These are phyloP conservation scores for Termitomyces sp. DNA, from an alignment of 768 basidiomycete species.

Conservation along the genomic window DNA sequence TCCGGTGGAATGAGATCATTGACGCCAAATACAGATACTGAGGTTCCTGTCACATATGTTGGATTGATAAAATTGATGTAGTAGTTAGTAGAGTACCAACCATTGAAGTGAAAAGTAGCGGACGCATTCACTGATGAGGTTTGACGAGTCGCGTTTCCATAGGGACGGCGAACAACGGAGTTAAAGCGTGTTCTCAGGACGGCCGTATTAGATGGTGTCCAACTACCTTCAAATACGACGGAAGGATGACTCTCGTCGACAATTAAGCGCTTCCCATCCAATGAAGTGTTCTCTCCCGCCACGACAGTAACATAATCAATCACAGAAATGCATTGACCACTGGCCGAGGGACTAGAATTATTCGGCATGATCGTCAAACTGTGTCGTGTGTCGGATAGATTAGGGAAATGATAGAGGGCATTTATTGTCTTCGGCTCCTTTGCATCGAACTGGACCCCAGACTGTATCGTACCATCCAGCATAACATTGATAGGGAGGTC, in stretches of 20 bases:
- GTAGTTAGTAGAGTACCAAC: neutral
- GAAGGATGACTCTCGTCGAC: neutral
- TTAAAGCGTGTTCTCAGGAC: neutral
- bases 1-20: neutral
- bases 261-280: neutral
- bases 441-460: neutral
- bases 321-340: neutral
- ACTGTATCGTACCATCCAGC: neutral
- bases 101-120: neutral
- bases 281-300: neutral
- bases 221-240: neutral
- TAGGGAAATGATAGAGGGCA: neutral
- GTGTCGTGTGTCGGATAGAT: neutral
- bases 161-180: neutral
- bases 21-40: neutral
- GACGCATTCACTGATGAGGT: neutral
- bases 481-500: neutral
- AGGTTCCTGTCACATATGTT: neutral
- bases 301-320: neutral
- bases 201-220: neutral
- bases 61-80: neutral
- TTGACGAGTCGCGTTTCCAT: neutral
- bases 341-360: neutral
- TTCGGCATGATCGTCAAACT: neutral
- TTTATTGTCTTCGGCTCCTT: neutral